Base-by-base conservation (phyloP, 495 filamentous ascomycete species). In the Aspergillus olivimuriae region DNA sequence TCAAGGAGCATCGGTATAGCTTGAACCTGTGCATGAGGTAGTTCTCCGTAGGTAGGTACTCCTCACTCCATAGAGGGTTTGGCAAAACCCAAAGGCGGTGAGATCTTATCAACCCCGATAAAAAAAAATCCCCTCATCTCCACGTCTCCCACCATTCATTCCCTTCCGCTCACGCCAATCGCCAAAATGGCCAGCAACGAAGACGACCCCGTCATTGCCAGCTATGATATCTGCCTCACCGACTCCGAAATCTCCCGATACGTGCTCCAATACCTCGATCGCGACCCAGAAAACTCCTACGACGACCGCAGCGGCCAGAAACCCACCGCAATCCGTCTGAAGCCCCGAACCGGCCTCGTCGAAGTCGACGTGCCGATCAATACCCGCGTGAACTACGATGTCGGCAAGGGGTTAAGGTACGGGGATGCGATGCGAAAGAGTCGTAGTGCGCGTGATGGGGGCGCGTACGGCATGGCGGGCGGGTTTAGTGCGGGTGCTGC, bases 291-390 rank as follows among this genome's bases (percentile, higher is more conserved):
- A 10, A 62, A 74, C 41, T 72, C 78, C 9, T 87, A 86, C 63
- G 74, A 77, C 26, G 72, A 69, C 15, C 52, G 57, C 1, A 58
- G 69, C 34, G 59, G 68, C 4, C 69, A 76, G 9, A 73, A 77
- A 42, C 86, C 86, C 0, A 48, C 73, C 2, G 68, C 70, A 8
- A 56, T 88, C 24, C 78, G 84, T 22, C 68, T 86, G 50, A 91
- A 91, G 60, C 74, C 76, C 0, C 61, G 73, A 22, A 72, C 80
- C 1, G 85, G 84, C 1, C 69, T 86, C 40, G 65, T 89, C n/a
- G 86, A 91, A 55, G 56, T 89, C 4, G 86, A 91, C 39, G 70
- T 87, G 7, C 80, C 83, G 1, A 67, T 89, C 37, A 74, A 80
- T 58, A 76, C 77, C 15, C 62, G 68, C 12, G 47, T 55, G 4